phyloP scores from a whole-genome alignment of 352 stramenopile genomes.

The Phytopythium vexans region DNA sequence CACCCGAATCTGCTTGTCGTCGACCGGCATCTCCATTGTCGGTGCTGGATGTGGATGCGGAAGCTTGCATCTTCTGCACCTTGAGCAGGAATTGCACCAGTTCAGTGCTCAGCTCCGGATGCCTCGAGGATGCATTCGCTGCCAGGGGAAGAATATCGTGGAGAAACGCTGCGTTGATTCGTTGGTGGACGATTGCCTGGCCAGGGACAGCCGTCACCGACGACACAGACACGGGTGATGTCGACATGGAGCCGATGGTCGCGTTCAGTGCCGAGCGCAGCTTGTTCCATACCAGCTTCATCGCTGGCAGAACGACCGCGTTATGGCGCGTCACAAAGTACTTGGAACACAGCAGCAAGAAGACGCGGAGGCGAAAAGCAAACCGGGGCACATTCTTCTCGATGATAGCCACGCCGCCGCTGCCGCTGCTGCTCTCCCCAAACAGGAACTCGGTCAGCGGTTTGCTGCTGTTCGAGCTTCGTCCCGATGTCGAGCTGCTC shows the following conservation, averaged over 20 bases:
- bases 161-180: conserved; percentile 31
- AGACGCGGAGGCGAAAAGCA: conserved; percentile 49
- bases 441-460: conserved; percentile 52
- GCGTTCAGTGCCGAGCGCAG: conserved; percentile 27
- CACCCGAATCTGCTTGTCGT: conserved; percentile 4
- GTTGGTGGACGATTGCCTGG: neutral
- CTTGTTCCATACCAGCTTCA: conserved; percentile 61
- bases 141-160: conserved; percentile 42
- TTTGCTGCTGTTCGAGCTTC: conserved; percentile 19
- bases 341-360: conserved; percentile 43
- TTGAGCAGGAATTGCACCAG: conserved; percentile 68
- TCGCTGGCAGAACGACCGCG: conserved; percentile 35
- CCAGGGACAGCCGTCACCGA: conserved; percentile 1
- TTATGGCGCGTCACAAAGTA: conserved; percentile 39
- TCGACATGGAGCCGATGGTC: conserved; percentile 1
- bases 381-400: conserved; percentile 53
- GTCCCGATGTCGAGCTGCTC: conserved; percentile 3
- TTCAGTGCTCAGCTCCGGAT: conserved; percentile 52
- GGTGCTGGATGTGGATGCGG: conserved; percentile 11
- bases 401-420: neutral
- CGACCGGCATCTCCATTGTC: conserved; percentile 11
- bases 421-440: conserved; percentile 13
- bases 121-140: conserved; percentile 39
- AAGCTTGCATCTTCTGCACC: conserved; percentile 48
- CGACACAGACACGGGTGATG: neutral